Evolutionary conservation across 2,329 filamentous ascomycete genomes (phyloP).

Genomic region (Trichoderma sp.): DNA sequence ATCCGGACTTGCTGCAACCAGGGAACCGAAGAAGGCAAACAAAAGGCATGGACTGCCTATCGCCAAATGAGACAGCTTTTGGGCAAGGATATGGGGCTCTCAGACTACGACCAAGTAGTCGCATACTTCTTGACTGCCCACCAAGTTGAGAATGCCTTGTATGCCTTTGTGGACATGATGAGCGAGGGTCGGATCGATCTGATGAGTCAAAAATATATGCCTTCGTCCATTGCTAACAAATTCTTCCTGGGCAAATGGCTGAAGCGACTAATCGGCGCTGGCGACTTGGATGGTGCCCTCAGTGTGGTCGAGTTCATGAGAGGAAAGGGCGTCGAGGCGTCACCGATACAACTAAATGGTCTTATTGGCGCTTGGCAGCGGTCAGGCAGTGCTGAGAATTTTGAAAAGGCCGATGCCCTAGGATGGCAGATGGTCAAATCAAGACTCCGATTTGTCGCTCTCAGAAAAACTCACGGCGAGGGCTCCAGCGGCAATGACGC

Average conservation of each 20-base stretch:
- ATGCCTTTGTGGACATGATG: constrained; percentile 90
- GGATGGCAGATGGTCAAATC: constrained; percentile 77
- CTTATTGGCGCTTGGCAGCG: constrained; percentile 78
- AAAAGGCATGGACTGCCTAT: constrained; percentile 69
- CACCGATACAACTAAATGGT: constrained; percentile 77
- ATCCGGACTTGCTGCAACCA: constrained; percentile 65
- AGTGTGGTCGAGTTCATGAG: constrained; percentile 77
- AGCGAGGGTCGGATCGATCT: constrained; percentile 58
- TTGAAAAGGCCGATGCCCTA: constrained; percentile 65
- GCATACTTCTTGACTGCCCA: constrained; percentile 69
- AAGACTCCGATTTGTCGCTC: constrained; percentile 63
- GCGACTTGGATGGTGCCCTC: constrained; percentile 69
- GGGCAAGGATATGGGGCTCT: constrained; percentile 62
- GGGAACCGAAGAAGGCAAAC: constrained; percentile 47
- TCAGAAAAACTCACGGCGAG: constrained; percentile 38
- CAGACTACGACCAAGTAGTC: constrained; percentile 76
- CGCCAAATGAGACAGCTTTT: constrained; percentile 63
- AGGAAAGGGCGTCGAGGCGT: constrained; percentile 64
- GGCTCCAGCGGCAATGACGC: neutral
- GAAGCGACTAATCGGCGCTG: constrained; percentile 75
- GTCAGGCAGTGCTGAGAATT: constrained; percentile 54
- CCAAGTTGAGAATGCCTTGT: constrained; percentile 66
- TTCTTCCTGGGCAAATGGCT: constrained; percentile 90
- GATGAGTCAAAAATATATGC: constrained; percentile 47
- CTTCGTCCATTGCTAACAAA: constrained; percentile 62